Base-by-base conservation (phyloP, 208 protist genomes). In the Crithidia expoeki region DNA sequence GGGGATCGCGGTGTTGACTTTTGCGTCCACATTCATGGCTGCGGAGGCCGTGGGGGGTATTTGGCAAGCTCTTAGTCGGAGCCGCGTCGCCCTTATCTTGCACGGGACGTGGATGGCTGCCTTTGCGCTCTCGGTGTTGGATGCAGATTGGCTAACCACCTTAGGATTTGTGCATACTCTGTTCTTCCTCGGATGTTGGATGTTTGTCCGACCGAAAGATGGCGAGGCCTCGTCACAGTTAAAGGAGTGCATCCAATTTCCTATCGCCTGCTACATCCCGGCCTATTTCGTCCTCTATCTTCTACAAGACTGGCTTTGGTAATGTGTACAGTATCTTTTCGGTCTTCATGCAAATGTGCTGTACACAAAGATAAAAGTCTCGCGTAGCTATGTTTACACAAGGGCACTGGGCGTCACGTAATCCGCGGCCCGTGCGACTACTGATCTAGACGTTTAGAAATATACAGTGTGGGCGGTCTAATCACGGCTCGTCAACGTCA, bases 21-120 rank as follows among this genome's bases (percentile, higher is more conserved):
- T 91, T 28, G 65, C 64, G 55, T 91, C 85, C 34, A 80, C 85
- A 23, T 94, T 94, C 59, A 89, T 94, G 85, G 73, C 76, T 12
- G 85, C 84, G 23, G 88, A 94, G 64, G 85, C 88, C 4, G 67
- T 83, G 38, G 68, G 70, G 19, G 72, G 84, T 42, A 66, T 85
- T 21, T 81, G 77, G 57, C 46, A 46, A 49, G 19, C 81, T n/a
- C 57, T 71, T n/a, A 51, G 28, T 25, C 57, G 69, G 21, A 32
- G 47, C 23, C 61, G 70, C 36, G 52, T 78, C n/a, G 75, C 79
- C 17, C 42, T 72, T 27, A 51, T 79, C 16, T 73, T 73, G 27
- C 77, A 77, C 6, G 53, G 74, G 6, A 21, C 79, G 25, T 89
- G 83, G 83, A 55, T 78, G 21, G 78, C 58, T 1, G 69, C 80